These are phyloP conservation scores for Bromus sterilis DNA, from an alignment of 176 grass and related monocot genomes.

Conservation along the genomic window DNA sequence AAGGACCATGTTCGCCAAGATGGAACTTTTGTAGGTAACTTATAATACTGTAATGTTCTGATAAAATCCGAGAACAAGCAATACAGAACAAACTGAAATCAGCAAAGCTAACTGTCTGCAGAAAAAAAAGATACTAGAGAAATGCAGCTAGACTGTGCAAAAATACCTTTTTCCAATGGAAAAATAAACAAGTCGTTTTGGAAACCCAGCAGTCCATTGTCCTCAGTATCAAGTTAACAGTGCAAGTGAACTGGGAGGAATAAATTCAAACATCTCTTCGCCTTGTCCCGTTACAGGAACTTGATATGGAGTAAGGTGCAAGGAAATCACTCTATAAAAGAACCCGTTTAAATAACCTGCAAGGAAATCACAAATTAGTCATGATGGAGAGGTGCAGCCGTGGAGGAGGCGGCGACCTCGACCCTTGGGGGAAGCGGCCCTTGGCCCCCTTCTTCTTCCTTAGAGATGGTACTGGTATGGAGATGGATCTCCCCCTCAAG, in stretches of 20 bases:
- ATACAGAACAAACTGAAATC: background rate
- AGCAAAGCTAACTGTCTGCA: background rate
- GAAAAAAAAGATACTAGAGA: constrained; percentile 11
- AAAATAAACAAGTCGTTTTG: constrained; percentile 3
- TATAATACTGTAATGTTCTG: constrained; percentile 83
- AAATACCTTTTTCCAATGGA: background rate
- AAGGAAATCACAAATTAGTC: too few relatives aligned
- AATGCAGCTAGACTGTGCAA: background rate
- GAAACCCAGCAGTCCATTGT: background rate
- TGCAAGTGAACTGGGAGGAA: constrained; percentile 84
- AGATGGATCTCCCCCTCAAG: too few relatives aligned
- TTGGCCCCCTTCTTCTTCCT: too few relatives aligned
- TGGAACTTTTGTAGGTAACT: too few relatives aligned
- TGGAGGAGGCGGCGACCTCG: too few relatives aligned
- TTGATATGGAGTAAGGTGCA: constrained; percentile 71
- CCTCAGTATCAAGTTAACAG: constrained; percentile 45
- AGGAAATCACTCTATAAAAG: too few relatives aligned
- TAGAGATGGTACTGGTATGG: too few relatives aligned
- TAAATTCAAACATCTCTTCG: constrained; percentile 90
- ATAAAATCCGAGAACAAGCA: constrained; percentile 65
- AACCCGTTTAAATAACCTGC: too few relatives aligned
- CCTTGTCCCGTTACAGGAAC: constrained; percentile 96
- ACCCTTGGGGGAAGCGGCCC: too few relatives aligned
- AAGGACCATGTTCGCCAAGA: too few relatives aligned
- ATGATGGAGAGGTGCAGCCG: too few relatives aligned